These are phyloP conservation scores for Apiospora pterosperma DNA, from an alignment of 2,329 filamentous ascomycete genomes.

Conservation along the genomic window DNA sequence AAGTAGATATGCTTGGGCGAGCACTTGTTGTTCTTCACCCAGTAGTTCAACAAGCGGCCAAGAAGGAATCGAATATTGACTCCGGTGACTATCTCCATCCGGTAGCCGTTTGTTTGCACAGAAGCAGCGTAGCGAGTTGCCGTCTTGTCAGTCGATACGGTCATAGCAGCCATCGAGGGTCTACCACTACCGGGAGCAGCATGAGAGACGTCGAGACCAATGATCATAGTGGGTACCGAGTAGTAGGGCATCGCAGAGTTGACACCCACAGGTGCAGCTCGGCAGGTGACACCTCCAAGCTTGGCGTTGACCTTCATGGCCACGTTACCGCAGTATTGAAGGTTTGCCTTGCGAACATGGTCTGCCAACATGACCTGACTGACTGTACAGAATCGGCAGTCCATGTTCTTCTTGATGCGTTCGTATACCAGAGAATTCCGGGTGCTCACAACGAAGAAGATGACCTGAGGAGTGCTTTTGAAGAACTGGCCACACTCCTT, in stretches of 20 bases:
- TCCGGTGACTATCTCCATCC: constrained; percentile 73
- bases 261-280: constrained; percentile 26
- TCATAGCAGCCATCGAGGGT: constrained; percentile 83
- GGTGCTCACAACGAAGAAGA: constrained; percentile 74
- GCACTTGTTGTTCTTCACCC: constrained; percentile 56
- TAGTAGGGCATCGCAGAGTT: constrained; percentile 37
- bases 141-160: constrained; percentile 70
- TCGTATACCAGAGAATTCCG: constrained; percentile 73
- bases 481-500: constrained; percentile 50
- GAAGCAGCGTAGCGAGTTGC: constrained; percentile 74
- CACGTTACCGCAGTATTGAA: constrained; percentile 91
- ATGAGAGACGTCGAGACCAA: constrained; percentile 91
- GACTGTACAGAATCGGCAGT: constrained; percentile 79
- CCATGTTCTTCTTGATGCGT: constrained; percentile 83
- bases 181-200: constrained; percentile 62
- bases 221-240: constrained; percentile 67
- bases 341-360: constrained; percentile 66
- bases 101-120: constrained; percentile 78
- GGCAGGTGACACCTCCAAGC: constrained; percentile 76
- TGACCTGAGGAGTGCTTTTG: constrained; percentile 63
- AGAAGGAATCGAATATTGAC: constrained; percentile 66
- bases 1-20: constrained; percentile 77
- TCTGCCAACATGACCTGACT: constrained; percentile 76
- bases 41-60: constrained; percentile 58
- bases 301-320: constrained; percentile 97